Evolutionary conservation across 495 filamentous ascomycete genomes (phyloP), one percentile per base, ranked within the genome.

Genomic region (Penicillium macrosclerotiorum): DNA sequence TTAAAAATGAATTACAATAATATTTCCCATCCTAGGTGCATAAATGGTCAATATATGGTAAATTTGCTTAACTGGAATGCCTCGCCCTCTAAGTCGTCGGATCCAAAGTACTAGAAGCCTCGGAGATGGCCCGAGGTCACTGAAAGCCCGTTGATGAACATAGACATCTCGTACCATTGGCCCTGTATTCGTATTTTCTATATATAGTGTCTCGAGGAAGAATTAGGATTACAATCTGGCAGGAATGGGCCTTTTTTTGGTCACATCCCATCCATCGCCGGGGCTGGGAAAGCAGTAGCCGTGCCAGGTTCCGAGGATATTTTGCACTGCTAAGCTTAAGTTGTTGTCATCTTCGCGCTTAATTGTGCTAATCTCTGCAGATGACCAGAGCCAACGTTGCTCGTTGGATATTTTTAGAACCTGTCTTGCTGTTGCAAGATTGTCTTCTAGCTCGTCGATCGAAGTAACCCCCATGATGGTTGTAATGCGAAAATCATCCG

Each of bases 391-490:
- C 54, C 32, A 53, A 1, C 30, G 22, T 8, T 23, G 13, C 18
- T 45, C 30, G 17, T 38, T 36, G 3, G 49, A 31, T 6, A 37
- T 32, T 1, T 1, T 45, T 7, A 57, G 49, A 38, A 57, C 49
- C 33, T 39, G 37, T 16, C 37, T 19, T 9, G 49, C 54, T 3
- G 45, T 42, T 8, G 7, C 41, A 5, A 57, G 37, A 26, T 57
- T 57, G 8, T 52, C 54, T 24, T 57, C 49, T 32, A 57, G 17
- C 19, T 57, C 54, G 3, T 45, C 26, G 18, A 57, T 25, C n/a
- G 45, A 45, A 18, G 54, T 47, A 8, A 53, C 49, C 8, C 54
- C 54, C 54, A 43, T 57, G 32, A 57, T 57, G 7, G 49, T 57
- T 6, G 54, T 39, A 1, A 57, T 41, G 1, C 49, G 49, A 11